These are phyloP conservation scores for Talaromyces verruculosus DNA, from an alignment of 2,329 filamentous ascomycete genomes.

Conservation along the genomic window DNA sequence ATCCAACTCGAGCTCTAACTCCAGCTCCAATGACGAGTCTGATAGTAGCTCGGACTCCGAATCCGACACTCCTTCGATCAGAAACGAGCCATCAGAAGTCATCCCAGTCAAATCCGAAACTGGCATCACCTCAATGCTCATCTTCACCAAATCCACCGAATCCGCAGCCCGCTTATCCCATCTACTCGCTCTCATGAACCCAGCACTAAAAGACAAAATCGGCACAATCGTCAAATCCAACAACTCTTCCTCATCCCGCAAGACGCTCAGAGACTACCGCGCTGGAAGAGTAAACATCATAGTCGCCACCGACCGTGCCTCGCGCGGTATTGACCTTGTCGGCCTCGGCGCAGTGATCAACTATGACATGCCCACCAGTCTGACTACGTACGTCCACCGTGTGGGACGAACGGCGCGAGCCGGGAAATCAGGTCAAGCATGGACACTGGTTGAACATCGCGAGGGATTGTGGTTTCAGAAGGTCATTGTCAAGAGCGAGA, in stretches of 20 bases:
- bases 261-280: slow-evolving; percentile 66
- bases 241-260: slow-evolving; percentile 67
- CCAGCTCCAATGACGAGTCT: background rate
- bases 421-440: slow-evolving; percentile 71
- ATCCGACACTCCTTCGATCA: slow-evolving; percentile 26
- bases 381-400: slow-evolving; percentile 84
- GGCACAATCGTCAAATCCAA: slow-evolving; percentile 76
- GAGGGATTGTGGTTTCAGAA: slow-evolving; percentile 94
- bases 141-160: slow-evolving; percentile 92
- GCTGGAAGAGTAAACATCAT: slow-evolving; percentile 67
- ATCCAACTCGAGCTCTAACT: slow-evolving; percentile 21
- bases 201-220: slow-evolving; percentile 57
- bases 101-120: slow-evolving; percentile 38
- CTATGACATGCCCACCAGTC: slow-evolving; percentile 82
- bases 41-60: slow-evolving; percentile 30
- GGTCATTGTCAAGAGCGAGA: slow-evolving; percentile 63
- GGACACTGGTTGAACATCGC: slow-evolving; percentile 78
- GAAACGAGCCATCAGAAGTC: slow-evolving; percentile 14
- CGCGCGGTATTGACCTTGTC: slow-evolving; percentile 81
- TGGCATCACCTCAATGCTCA: slow-evolving; percentile 55
- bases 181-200: slow-evolving; percentile 68
- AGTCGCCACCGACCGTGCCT: slow-evolving; percentile 89
- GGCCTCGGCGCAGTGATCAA: slow-evolving; percentile 83
- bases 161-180: slow-evolving; percentile 81
- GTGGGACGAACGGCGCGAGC: slow-evolving; percentile 88